These are phyloP conservation scores for Nemania sp. DNA, from an alignment of 2,329 filamentous ascomycete species.

Conservation along the genomic window DNA sequence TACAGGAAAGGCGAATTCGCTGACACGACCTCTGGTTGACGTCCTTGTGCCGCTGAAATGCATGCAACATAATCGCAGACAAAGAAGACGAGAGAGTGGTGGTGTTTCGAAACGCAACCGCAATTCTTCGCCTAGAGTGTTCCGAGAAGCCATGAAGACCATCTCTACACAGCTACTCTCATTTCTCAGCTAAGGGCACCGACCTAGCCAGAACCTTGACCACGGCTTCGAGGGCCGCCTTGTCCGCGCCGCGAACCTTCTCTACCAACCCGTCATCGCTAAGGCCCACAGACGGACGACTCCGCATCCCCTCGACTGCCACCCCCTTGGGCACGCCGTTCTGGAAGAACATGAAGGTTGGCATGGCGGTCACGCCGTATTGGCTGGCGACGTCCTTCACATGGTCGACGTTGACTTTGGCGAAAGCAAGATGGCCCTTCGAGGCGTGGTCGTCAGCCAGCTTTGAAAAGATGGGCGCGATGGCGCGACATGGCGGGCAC, in stretches of 20 bases:
- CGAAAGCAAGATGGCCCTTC: constrained; percentile 53
- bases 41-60: too few species aligned
- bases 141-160: too few species aligned
- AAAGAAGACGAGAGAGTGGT: too few species aligned
- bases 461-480: constrained; percentile 52
- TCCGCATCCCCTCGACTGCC: constrained; percentile 1
- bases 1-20: too few species aligned
- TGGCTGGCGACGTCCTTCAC: constrained; percentile 52
- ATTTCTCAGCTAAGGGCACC: too few species aligned
- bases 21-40: too few species aligned
- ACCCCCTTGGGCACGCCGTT: constrained; percentile 42
- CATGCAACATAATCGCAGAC: too few species aligned
- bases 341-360: constrained; percentile 62
- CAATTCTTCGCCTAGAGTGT: too few species aligned
- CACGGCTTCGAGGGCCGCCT: constrained; percentile 13
- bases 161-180: too few species aligned
- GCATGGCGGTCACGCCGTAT: constrained; percentile 57
- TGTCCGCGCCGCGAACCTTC: constrained; percentile 18
- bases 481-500: constrained; percentile 56
- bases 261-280: constrained; percentile 4
- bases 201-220: constrained; percentile 14
- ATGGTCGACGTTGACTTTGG: constrained; percentile 61
- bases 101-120: too few species aligned
- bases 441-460: constrained; percentile 47
- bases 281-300: constrained; percentile 2